Percentiles rank a stretch among this genome's conserved stretches.
phyloP scores from a whole-genome alignment of 2,329 filamentous ascomycete genomes.

The Dothiorella sarmentorum region DNA sequence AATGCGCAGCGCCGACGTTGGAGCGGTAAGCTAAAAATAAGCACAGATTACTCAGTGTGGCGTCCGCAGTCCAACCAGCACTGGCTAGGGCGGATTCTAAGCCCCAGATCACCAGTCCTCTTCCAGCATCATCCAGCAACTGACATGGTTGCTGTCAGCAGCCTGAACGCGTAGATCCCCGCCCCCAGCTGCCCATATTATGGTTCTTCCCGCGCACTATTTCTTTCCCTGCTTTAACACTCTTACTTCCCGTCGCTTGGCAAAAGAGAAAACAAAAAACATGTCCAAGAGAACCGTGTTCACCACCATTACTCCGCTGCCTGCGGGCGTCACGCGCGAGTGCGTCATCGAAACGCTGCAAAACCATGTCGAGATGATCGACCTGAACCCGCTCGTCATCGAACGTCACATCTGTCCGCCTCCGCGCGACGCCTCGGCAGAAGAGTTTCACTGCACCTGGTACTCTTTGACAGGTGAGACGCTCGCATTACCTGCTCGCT shows the following conservation, averaged over 20 bases:
- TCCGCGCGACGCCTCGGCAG: conserved; percentile 62
- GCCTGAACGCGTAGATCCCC: neutral
- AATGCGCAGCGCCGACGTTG: too few species aligned
- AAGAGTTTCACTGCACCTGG: conserved; percentile 73
- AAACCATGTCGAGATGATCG: conserved; percentile 78
- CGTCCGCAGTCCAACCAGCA: neutral
- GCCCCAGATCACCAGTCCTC: conserved; percentile 3
- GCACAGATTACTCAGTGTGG: conserved; percentile 10
- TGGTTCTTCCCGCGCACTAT: neutral
- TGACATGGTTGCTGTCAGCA: neutral
- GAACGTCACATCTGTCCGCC: conserved; percentile 66
- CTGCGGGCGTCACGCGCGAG: conserved; percentile 62
- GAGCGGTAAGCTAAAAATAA: conserved; percentile 8
- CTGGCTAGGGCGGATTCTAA: neutral
- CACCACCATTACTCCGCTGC: conserved; percentile 76
- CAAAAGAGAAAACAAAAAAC: too few species aligned
- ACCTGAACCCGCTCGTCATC: conserved; percentile 78
- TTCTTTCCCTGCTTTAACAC: neutral
- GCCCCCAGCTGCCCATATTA: neutral
- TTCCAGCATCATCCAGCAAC: neutral
- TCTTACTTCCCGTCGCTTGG: conserved; percentile 1
- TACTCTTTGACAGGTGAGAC: conserved; percentile 52
- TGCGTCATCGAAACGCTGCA: conserved; percentile 74
- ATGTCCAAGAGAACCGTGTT: conserved; percentile 72
- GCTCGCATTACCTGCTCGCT: conserved; percentile 30